These are phyloP conservation scores for Saccharomyces paradoxus DNA, from an alignment of 805 yeast species.

Conservation along the genomic window DNA sequence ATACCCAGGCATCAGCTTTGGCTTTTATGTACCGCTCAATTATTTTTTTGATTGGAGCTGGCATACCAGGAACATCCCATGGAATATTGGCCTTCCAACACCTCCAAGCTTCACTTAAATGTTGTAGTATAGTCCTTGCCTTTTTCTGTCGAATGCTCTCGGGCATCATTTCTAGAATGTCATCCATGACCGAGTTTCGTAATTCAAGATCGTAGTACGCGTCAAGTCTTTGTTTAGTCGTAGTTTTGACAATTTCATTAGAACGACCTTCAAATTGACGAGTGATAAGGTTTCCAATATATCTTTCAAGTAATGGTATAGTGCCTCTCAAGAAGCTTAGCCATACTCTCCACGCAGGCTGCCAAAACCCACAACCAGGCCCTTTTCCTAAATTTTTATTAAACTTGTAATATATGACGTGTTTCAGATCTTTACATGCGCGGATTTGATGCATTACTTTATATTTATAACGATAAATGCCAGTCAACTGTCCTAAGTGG, in stretches of 20 bases:
- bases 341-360: conserved; percentile 98
- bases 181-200: conserved; percentile 90
- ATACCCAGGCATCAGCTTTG: conserved; percentile 94
- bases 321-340: conserved; percentile 83
- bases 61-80: conserved; percentile 95
- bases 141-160: conserved; percentile 84
- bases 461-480: conserved; percentile 92
- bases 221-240: conserved; percentile 92
- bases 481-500: conserved; percentile 92
- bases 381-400: conserved; percentile 89
- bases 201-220: conserved; percentile 90
- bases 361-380: conserved; percentile 99
- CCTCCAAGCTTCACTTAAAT: conserved; percentile 96
- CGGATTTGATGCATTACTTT: conserved; percentile 97
- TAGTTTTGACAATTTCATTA: conserved; percentile 85
- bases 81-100: conserved; percentile 99
- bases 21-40: conserved; percentile 87
- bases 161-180: conserved; percentile 93
- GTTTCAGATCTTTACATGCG: conserved; percentile 91
- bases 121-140: conserved; percentile 82
- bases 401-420: conserved; percentile 77
- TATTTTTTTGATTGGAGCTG: conserved; percentile 78
- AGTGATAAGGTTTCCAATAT: conserved; percentile 86
- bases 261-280: conserved; percentile 96
- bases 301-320: conserved; percentile 83